Percentiles rank a stretch among this genome's conserved stretches.
Conservation (phyloP, 352 stramenopile species). For the Aphanomyces invadans region DNA sequence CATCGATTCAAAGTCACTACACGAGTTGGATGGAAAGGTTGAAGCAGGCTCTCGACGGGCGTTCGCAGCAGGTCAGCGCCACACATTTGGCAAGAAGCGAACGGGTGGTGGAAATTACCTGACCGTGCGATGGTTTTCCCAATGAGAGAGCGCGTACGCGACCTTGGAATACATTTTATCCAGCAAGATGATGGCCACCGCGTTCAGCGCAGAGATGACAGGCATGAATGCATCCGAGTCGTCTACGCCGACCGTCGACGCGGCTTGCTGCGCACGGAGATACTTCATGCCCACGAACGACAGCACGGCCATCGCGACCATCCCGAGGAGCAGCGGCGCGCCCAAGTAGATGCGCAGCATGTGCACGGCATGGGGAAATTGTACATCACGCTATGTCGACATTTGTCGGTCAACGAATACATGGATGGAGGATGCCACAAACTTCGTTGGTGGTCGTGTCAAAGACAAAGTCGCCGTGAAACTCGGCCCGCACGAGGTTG, state of each 20-base stretch:
- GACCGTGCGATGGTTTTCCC: constrained; percentile 73
- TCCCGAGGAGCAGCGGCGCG: constrained; percentile 42
- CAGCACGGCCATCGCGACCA: constrained; percentile 40
- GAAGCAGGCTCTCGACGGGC: too few species aligned
- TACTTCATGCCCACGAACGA: constrained; percentile 35
- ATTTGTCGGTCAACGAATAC: constrained; percentile 27
- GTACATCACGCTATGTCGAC: constrained; percentile 41
- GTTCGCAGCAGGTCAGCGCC: too few species aligned
- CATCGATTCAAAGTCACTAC: constrained; percentile 48
- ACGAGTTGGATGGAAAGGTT: too few species aligned
- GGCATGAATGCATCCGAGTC: background rate
- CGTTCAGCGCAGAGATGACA: constrained; percentile 52
- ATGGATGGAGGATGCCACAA: background rate
- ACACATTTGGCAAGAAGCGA: too few species aligned
- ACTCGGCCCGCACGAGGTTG: constrained; percentile 39
- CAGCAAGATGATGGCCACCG: constrained; percentile 60
- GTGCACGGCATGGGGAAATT: constrained; percentile 54
- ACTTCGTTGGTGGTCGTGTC: constrained; percentile 29
- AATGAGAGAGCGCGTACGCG: constrained; percentile 47
- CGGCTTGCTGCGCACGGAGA: constrained; percentile 38
- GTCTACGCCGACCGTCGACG: constrained; percentile 27
- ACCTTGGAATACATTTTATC: constrained; percentile 62
- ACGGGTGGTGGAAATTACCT: constrained; percentile 30
- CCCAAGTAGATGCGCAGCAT: constrained; percentile 51
- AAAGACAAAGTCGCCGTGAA: constrained; percentile 68